phyloP scores from a whole-genome alignment of 768 basidiomycete genomes.

The Mycena haematopus region DNA sequence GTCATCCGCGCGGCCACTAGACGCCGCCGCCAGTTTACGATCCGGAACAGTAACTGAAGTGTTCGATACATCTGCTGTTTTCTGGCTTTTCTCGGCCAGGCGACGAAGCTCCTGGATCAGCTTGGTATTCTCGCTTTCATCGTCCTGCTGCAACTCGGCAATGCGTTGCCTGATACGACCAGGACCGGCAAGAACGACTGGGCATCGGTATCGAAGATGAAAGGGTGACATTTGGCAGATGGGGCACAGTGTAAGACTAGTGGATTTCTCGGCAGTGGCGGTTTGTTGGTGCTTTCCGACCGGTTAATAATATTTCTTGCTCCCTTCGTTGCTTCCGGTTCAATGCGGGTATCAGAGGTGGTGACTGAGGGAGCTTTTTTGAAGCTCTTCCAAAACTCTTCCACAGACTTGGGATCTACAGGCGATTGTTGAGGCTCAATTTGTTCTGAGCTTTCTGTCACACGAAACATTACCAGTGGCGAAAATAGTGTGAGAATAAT shows the following conservation, averaged over 20 bases:
- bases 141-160: constrained; percentile 45
- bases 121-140: constrained; percentile 31
- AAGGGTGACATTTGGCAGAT: constrained; percentile 51
- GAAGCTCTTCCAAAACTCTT: constrained; percentile 6
- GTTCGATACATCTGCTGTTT: constrained; percentile 12
- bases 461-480: constrained; percentile 2
- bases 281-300: not conserved
- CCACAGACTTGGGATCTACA: not conserved
- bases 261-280: constrained; percentile 1
- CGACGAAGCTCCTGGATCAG: constrained; percentile 51
- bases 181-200: constrained; percentile 50
- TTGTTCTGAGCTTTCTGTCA: constrained; percentile 1
- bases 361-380: not conserved
- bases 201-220: constrained; percentile 59
- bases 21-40: constrained; percentile 4
- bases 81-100: constrained; percentile 39
- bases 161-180: constrained; percentile 53
- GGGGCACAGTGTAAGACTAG: constrained; percentile 40
- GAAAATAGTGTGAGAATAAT: constrained; percentile 8
- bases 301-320: not conserved
- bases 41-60: no score
- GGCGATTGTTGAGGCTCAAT: not conserved
- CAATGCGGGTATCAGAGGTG: not conserved
- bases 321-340: not conserved
- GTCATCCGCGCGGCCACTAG: constrained; percentile 3